Percentiles rank a stretch among this genome's conserved stretches.
Conservation (phyloP, 2,329 filamentous ascomycete species). For the Huntiella omanensis region DNA sequence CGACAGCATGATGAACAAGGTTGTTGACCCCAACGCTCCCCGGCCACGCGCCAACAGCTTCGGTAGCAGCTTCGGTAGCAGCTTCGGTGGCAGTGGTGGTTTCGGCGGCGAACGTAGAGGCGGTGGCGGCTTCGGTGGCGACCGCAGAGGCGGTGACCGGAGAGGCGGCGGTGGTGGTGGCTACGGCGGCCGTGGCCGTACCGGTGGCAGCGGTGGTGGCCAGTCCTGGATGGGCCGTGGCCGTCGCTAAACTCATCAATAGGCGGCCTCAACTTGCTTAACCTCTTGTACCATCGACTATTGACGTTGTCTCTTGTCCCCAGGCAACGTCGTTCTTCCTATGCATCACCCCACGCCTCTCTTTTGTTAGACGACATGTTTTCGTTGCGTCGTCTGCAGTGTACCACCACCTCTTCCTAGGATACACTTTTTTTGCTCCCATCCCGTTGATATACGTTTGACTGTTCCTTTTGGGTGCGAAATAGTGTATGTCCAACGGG, state of each 20-base stretch:
- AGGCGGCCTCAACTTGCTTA: not conserved
- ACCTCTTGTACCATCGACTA: not conserved
- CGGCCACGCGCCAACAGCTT: not conserved
- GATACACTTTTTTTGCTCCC: not conserved
- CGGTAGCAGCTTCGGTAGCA: constrained; percentile 8
- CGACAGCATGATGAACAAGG: constrained; percentile 4
- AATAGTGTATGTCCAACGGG: not conserved
- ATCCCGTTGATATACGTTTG: not conserved
- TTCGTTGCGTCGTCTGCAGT: no score
- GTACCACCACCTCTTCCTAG: not conserved
- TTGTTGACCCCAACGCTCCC: constrained; percentile 7
- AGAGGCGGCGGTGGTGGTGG: constrained; percentile 4
- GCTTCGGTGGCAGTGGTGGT: constrained; percentile 4
- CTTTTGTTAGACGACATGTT: constrained; percentile 1
- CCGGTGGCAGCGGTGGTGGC: constrained; percentile 6
- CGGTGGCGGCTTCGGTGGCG: constrained; percentile 7
- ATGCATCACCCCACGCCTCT: not conserved
- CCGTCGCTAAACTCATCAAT: not conserved
- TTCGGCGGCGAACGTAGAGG: constrained; percentile 2
- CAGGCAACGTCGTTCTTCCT: not conserved
- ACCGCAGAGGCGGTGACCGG: constrained; percentile 6
- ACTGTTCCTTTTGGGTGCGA: no score
- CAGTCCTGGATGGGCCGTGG: not conserved
- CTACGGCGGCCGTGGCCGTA: constrained; percentile 3
- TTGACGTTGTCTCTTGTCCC: not conserved